These are phyloP conservation scores for Rhodofomes roseus DNA, from an alignment of 1,284 basidiomycete species.

Conservation along the genomic window DNA sequence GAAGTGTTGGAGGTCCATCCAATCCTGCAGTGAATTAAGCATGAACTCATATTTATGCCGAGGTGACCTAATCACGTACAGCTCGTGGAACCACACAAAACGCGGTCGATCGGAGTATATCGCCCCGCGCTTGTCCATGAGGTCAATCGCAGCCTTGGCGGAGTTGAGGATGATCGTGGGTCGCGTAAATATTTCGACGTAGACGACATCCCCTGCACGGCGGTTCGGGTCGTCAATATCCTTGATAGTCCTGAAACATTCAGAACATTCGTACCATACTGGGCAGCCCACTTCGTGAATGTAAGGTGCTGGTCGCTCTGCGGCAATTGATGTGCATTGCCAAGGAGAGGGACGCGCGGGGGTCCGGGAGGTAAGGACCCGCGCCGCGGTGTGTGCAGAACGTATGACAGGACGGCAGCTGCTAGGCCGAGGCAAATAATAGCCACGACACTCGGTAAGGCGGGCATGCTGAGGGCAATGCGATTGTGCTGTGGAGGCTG, in stretches of 20 bases:
- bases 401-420: not conserved
- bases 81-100: not conserved
- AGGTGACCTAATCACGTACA: not conserved
- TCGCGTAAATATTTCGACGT: conserved; percentile 25
- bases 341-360: conserved; percentile 40
- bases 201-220: not conserved
- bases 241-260: conserved; percentile 33
- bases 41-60: not conserved
- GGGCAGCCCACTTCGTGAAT: conserved; percentile 29
- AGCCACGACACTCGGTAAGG: not conserved
- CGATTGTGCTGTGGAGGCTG: too few relatives aligned
- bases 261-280: conserved; percentile 15
- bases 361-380: conserved; percentile 41
- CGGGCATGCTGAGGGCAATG: too few relatives aligned
- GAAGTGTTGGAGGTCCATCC: conserved; percentile 35
- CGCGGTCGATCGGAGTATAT: conserved; percentile 36
- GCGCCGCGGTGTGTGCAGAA: not conserved
- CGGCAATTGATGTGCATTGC: conserved; percentile 46
- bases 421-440: not conserved
- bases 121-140: conserved; percentile 37
- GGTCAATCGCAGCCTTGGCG: conserved; percentile 30
- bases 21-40: conserved; percentile 31
- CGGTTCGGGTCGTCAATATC: conserved; percentile 17
- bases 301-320: conserved; percentile 32
- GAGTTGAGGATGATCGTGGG: conserved; percentile 34